Conservation (phyloP, 176 grass and related monocot genomes). For the Lolium multiflorum region DNA sequence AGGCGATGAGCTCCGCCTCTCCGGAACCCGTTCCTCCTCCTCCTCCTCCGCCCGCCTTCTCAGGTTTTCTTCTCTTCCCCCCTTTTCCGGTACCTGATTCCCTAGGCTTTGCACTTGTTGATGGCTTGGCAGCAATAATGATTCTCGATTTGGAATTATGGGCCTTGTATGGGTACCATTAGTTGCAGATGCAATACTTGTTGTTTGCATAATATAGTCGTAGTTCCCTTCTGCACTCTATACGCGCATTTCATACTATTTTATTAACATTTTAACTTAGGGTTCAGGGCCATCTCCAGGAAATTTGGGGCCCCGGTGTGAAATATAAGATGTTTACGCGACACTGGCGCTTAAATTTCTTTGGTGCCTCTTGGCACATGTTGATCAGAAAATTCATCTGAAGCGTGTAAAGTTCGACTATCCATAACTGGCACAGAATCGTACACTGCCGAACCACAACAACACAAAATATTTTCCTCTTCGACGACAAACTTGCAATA, state of each 20-base stretch:
- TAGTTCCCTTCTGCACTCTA: no score
- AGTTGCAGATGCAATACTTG: background rate
- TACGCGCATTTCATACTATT: background rate
- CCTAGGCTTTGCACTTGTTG: background rate
- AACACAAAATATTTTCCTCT: no score
- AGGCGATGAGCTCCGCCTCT: background rate
- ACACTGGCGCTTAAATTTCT: no score
- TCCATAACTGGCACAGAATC: no score
- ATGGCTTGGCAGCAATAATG: background rate
- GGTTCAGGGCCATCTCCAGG: background rate
- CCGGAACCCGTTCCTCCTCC: background rate
- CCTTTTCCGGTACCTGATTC: background rate
- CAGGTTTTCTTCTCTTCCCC: background rate
- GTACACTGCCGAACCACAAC: no score
- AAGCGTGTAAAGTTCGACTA: no score
- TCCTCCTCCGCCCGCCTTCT: background rate
- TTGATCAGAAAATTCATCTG: no score
- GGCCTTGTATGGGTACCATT: background rate
- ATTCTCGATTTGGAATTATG: background rate
- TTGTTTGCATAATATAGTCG: background rate
- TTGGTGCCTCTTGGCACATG: no score
- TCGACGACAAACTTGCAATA: no score
- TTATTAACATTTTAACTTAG: background rate
- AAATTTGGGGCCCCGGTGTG: no score
- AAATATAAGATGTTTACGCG: no score